Base-by-base conservation (phyloP, 139 green algal genomes). In the Chlamydomonas incerta region DNA sequence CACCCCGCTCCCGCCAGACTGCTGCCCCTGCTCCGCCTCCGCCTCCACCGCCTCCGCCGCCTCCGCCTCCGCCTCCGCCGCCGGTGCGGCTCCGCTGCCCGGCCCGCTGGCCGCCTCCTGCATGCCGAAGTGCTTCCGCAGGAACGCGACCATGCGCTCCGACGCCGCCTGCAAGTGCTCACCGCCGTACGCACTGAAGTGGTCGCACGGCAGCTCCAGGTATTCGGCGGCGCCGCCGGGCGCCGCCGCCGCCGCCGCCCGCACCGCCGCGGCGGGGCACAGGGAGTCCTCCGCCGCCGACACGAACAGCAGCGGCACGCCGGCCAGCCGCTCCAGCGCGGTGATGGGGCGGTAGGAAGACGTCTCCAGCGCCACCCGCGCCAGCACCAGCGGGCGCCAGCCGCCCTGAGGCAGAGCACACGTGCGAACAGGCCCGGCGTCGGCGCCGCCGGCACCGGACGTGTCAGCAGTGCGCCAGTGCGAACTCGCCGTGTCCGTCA, bases 111-210 rank as follows among this genome's bases (percentile, higher is more conserved):
- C 69, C 34, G 11, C 35, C 34, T 35, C 74, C 29, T 35, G 34
- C 41, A 50, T 13, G 41, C 41, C 41, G 8, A 82, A 21, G 34
- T 71, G 21, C 57, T 65, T 23, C 31, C 35, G 6, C 28, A 37
- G 17, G 58, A 82, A 82, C 6, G 17, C 1, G 18, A 82, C 58
- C 55, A 71, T 82, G 34, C 57, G 24, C 21, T 37, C 26, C 74
- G 58, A 35, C 58, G 33, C 74, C 13, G 58, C 23, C 58, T 11
- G 9, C 34, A 90, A 67, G 17, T 65, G 13, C 4, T 76, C 34
- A 4, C 89, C 89, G 9, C 34, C 57, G 60, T 92, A 92, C 5
- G 88, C 83, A 8, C 85, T 66, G 66, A 92, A 92, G 79, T 92
- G 89, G 29, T 31, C 74, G 21, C 74, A 80, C 28, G 72, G 37